A percentile compares a stretch with the other conserved stretches of the same genome.
Evolutionary conservation across 805 yeast species (phyloP).

Genomic region (Kluyveromyces starmeri): DNA sequence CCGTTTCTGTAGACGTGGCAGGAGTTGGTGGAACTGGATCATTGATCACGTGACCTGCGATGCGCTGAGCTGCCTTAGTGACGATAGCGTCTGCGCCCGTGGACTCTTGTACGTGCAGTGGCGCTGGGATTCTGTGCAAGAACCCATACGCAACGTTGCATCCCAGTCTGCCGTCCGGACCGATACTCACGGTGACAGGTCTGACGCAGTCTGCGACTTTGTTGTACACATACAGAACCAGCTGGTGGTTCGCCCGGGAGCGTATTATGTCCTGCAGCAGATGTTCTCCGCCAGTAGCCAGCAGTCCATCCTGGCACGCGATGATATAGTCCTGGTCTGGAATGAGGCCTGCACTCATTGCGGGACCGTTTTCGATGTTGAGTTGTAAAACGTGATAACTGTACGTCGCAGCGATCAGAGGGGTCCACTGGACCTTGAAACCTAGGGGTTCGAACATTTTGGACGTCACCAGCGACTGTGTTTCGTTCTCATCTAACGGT

Average conservation of each 20-base stretch:
- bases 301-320: conserved; percentile 78
- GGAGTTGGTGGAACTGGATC: conserved; percentile 2
- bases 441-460: conserved; percentile 46
- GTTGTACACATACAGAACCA: conserved; percentile 71
- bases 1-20: not conserved
- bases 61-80: not conserved
- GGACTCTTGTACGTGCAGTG: conserved; percentile 5
- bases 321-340: conserved; percentile 84
- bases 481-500: conserved; percentile 23
- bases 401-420: conserved; percentile 63
- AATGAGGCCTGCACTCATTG: conserved; percentile 69
- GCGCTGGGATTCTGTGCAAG: conserved; percentile 73
- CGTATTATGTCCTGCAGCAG: conserved; percentile 59
- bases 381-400: conserved; percentile 82
- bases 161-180: conserved; percentile 79
- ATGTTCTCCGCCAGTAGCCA: conserved; percentile 83
- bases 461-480: conserved; percentile 9
- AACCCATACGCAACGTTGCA: conserved; percentile 94
- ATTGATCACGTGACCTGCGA: no score
- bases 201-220: conserved; percentile 79
- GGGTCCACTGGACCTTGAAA: conserved; percentile 66
- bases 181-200: conserved; percentile 76
- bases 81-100: no score
- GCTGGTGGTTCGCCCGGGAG: conserved; percentile 37
- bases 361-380: conserved; percentile 64